Evolutionary conservation across 1,284 basidiomycete genomes (phyloP), one percentile per base, ranked within the genome.

Genomic region (Anthracocystis setariae): DNA sequence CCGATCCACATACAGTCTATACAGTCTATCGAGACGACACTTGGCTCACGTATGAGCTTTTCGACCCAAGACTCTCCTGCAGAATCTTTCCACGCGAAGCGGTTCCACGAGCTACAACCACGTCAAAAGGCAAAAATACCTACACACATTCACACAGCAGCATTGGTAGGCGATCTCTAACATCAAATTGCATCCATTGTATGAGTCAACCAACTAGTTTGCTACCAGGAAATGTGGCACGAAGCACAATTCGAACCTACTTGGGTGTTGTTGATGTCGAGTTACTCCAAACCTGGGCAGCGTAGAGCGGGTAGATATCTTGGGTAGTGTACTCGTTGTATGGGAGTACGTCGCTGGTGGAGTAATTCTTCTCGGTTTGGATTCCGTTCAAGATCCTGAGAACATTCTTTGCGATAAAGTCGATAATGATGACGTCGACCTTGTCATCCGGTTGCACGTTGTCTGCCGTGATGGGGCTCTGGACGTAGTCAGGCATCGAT

Each of bases 251-350:
- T 29, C 29, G 12, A 29, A 12, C 29, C 29, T n/a, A n/a, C n/a
- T n/a, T 29, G 29, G 29, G 29, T 29, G 29, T 12, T 29, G 29
- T 29, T 29, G 9, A 20, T 13, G 63, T 66, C 3, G 39, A 3
- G 44, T 66, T 67, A 17, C 49, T 52, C 77, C 77, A 79, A 10
- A 62, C 60, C 48, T 61, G 57, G 50, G 77, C 44, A 13, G 77
- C 78, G 38, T 77, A 81, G 0, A 69, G 47, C 15, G 74, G 74
- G 50, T 80, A 81, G 44, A 81, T 69, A 43, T 78, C 76, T 63
- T 80, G 77, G 5, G 76, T 80, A 5, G 78, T 78, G 37, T 78
- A 60, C 38, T 56, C 51, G 61, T 74, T 77, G 71, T 78, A 81
- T 2, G 57, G 42, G 1, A 46, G 32, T 12, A 67, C 75, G 20